These are phyloP conservation scores for Alternaria sp. DNA, from an alignment of 2,329 filamentous ascomycete genomes.

Conservation along the genomic window DNA sequence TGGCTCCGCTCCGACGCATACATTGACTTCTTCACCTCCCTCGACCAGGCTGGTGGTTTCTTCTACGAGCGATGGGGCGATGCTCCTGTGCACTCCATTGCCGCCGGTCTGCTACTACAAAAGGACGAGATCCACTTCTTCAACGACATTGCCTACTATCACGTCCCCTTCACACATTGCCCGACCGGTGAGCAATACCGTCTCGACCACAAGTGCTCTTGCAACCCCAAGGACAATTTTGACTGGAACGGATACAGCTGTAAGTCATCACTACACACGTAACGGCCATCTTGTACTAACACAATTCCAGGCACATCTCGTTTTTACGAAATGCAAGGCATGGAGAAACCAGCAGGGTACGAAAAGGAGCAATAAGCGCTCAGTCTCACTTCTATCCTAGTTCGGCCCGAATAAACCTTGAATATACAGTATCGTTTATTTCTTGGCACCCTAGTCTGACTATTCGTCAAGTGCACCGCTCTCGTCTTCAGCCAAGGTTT, in stretches of 20 bases:
- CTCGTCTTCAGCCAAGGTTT: conserved; percentile 33
- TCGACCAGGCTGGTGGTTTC: conserved; percentile 93
- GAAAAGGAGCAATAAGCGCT: conserved; percentile 67
- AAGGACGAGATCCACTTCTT: conserved; percentile 98
- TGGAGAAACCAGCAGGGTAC: conserved; percentile 86
- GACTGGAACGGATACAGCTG: conserved; percentile 99
- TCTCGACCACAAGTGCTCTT: conserved; percentile 87
- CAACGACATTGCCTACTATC: conserved; percentile 98
- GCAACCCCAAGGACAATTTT: conserved; percentile 96
- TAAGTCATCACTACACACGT: conserved; percentile 60
- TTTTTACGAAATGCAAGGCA: conserved; percentile 82
- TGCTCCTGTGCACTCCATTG: conserved; percentile 97
- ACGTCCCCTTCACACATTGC: conserved; percentile 97
- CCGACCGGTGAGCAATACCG: conserved; percentile 87
- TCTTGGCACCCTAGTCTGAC: conserved; percentile 36
- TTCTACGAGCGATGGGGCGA: conserved; percentile 99
- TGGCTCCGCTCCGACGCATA: conserved; percentile 93
- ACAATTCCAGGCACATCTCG: conserved; percentile 78
- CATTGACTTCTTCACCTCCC: conserved; percentile 85
- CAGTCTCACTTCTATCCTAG: conserved; percentile 21
- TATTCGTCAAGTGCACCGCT: conserved; percentile 40
- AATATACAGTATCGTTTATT: neutral
- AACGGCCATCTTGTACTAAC: conserved; percentile 18
- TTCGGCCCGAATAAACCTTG: conserved; percentile 13
- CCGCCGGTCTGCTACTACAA: conserved; percentile 82